phyloP scores from a whole-genome alignment of 1,284 basidiomycete species.

The Vanrija sp. region DNA sequence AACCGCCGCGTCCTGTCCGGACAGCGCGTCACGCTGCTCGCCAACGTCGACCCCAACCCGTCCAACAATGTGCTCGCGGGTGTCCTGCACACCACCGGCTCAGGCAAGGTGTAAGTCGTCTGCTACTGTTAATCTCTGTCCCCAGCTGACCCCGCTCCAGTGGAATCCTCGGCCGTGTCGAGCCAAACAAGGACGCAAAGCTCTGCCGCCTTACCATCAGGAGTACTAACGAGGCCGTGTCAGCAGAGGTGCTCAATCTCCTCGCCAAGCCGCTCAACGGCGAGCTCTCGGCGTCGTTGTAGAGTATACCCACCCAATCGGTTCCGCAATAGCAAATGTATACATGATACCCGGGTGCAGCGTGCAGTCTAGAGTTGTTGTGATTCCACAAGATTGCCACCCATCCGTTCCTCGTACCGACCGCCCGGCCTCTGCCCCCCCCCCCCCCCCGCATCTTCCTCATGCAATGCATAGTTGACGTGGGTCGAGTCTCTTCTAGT shows the following conservation, averaged over 20 bases:
- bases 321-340: background rate
- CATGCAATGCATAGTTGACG: too few relatives aligned
- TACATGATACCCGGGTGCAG: background rate
- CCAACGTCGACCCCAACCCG: slow-evolving; percentile 81
- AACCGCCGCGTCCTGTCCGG: slow-evolving; percentile 74
- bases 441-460: too few relatives aligned
- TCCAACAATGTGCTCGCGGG: slow-evolving; percentile 75
- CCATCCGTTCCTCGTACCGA: too few relatives aligned
- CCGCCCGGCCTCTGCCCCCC: too few relatives aligned
- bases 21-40: slow-evolving; percentile 68
- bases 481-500: too few relatives aligned
- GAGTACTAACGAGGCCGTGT: slow-evolving; percentile 91
- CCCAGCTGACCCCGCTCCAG: slow-evolving; percentile 10
- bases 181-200: slow-evolving; percentile 93
- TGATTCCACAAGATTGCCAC: too few relatives aligned
- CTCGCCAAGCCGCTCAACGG: slow-evolving; percentile 42
- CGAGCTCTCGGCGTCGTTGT: slow-evolving; percentile 33
- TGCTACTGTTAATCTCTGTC: background rate
- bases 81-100: slow-evolving; percentile 78
- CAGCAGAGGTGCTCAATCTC: slow-evolving; percentile 66
- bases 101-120: slow-evolving; percentile 69
- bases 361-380: too few relatives aligned
- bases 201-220: slow-evolving; percentile 89
- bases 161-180: slow-evolving; percentile 85
- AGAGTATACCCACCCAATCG: background rate